Evolutionary conservation across 2,329 filamentous ascomycete species (phyloP).

Genomic region (Fusarium bulbicola): DNA sequence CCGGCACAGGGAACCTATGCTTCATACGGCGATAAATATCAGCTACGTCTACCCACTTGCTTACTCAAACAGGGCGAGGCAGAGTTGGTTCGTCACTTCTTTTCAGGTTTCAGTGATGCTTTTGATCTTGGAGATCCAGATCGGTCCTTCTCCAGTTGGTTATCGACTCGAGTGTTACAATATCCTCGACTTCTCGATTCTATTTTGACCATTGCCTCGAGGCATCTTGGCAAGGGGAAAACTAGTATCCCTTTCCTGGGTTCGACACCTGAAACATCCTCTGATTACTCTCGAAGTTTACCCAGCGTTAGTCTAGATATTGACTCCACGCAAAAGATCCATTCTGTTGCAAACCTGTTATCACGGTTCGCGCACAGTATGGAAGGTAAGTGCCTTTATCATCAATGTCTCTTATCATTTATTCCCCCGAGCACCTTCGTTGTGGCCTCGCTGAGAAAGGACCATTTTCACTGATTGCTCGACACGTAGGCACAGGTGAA

Average conservation of each 20-base stretch:
- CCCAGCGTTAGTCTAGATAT: no score
- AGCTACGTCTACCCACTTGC: neutral
- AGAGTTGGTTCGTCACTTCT: neutral
- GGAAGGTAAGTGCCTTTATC: neutral
- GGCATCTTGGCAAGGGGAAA: neutral
- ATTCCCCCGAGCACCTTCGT: no score
- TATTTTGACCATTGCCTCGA: neutral
- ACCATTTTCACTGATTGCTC: neutral
- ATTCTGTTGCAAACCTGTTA: neutral
- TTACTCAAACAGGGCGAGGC: neutral
- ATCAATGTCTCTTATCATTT: neutral
- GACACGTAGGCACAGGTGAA: neutral
- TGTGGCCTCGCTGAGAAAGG: no score
- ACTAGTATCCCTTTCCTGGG: rapidly evolving
- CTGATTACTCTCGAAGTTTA: neutral
- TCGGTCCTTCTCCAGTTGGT: neutral
- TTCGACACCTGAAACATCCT: rapidly evolving
- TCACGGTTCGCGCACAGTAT: neutral
- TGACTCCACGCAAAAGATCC: no score
- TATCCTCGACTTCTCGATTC: neutral
- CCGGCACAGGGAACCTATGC: rapidly evolving
- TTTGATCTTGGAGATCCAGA: neutral
- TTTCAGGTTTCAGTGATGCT: neutral
- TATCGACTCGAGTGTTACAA: neutral
- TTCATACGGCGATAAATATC: neutral